Conservation (phyloP, 805 yeast genomes). For the Candida nitratophila region DNA sequence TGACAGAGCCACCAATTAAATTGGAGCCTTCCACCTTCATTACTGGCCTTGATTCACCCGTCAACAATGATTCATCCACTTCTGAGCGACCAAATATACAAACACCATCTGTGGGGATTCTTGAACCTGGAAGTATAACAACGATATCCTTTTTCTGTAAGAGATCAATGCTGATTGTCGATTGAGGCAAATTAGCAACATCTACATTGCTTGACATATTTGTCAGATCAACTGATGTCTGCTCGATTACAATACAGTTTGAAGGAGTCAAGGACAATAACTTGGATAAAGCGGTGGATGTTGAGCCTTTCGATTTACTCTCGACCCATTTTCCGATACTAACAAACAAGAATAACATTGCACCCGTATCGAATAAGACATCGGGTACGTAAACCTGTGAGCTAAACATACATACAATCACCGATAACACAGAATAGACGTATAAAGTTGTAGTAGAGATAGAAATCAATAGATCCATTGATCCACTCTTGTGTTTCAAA, state of each 20-base stretch:
- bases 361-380: constrained; percentile 77
- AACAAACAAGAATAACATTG: constrained; percentile 79
- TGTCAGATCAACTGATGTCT: constrained; percentile 15
- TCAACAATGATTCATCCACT: constrained; percentile 80
- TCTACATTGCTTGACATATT: constrained; percentile 2
- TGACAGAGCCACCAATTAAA: constrained; percentile 88
- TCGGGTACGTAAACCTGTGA: constrained; percentile 49
- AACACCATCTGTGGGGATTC: constrained; percentile 86
- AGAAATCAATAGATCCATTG: constrained; percentile 89
- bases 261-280: constrained; percentile 78
- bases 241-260: constrained; percentile 56
- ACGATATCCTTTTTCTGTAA: constrained; percentile 74
- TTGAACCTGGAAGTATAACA: constrained; percentile 76
- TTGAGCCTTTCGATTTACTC: constrained; percentile 87
- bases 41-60: constrained; percentile 87
- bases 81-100: constrained; percentile 75
- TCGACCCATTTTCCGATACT: constrained; percentile 89
- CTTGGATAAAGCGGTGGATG: constrained; percentile 80
- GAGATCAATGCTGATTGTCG: constrained; percentile 62
- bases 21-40: constrained; percentile 49
- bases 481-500: constrained; percentile 60
- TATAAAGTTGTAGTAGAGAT: constrained; percentile 78
- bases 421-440: constrained; percentile 60
- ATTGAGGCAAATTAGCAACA: constrained; percentile 26
- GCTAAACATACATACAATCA: constrained; percentile 39